Evolutionary conservation across 495 filamentous ascomycete species (phyloP), one percentile per base, ranked within the genome.

Genomic region (Penicillium egyptiacum): DNA sequence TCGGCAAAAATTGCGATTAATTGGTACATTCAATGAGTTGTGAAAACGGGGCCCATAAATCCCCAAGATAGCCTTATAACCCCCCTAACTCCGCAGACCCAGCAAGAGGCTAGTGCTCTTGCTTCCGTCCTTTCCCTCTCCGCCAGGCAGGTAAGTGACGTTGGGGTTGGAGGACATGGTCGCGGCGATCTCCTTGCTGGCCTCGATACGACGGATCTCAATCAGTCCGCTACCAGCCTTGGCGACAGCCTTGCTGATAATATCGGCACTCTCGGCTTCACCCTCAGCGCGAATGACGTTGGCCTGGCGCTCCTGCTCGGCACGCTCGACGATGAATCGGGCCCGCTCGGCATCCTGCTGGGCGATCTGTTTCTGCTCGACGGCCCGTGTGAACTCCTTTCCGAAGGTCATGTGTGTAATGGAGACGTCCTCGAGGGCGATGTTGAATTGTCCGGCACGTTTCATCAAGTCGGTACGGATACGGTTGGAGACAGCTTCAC

Each of bases 331-430:
- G 67, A 99, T 92, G 79, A 99, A 99, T 55, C 94, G 81, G 25
- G 93, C 92, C 52, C 94, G 83, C 82, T 99, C 94, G 56, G 94
- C 94, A 70, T 99, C 94, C 75, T 99, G 94, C 79, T 99, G 94
- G 25, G 94, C 94, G 73, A 99, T 99, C 81, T 99, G 94, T 84
- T 99, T 99, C 83, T 99, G 95, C 79, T 99, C 94, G 66, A 99
- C 94, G 58, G 94, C 94, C 60, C 86, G 85, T 56, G 94, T 99
- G 86, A 99, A 99, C 78, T 99, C 94, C 79, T 91, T 92, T 55
- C 94, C 94, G 75, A 99, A 99, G 53, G 94, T 98, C 94, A 99
- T 98, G 85, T 99, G 94, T 41, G 94, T 99, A 81, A 99, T 99
- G 65, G 90, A 95, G 56, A 99, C 94, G 67, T 99, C 94, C 75